A percentile compares a stretch with the other conserved stretches of the same genome.
Conservation (phyloP, 441 rosid species). For the Metrosideros polymorpha region DNA sequence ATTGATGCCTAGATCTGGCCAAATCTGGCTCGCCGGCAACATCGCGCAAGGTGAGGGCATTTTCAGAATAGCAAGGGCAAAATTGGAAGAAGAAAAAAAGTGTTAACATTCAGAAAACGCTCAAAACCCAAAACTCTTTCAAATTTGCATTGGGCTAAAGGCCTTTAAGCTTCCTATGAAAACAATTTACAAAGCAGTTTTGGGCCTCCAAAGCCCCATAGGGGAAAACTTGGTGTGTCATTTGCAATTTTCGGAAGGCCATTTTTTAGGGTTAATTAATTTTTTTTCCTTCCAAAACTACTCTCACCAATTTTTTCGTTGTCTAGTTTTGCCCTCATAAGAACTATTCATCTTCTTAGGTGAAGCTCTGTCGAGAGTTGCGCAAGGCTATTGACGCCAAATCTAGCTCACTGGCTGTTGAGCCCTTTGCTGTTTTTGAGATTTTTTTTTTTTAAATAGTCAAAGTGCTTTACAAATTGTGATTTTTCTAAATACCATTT, state of each 20-base stretch:
- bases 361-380: not conserved
- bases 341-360: not conserved
- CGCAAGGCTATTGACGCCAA: not conserved
- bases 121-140: too few relatives aligned
- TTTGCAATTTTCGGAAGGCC: not conserved
- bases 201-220: not conserved
- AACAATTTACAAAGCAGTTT: too few relatives aligned
- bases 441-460: too few relatives aligned
- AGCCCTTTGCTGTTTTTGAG: not conserved
- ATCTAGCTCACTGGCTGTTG: too few relatives aligned
- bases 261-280: not conserved
- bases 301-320: too few relatives aligned
- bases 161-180: too few relatives aligned
- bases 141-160: too few relatives aligned
- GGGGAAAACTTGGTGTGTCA: not conserved
- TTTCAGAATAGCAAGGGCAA: not conserved
- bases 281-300: not conserved
- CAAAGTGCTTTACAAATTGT: not conserved
- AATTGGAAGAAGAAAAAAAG: not conserved
- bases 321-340: not conserved
- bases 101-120: too few relatives aligned
- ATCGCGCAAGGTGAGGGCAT: rapidly evolving
- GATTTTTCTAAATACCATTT: not conserved
- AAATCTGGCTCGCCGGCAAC: not conserved
- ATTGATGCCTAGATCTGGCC: too few relatives aligned